Conservation (phyloP, 2,329 filamentous ascomycete genomes). For the Didymella exigua region DNA sequence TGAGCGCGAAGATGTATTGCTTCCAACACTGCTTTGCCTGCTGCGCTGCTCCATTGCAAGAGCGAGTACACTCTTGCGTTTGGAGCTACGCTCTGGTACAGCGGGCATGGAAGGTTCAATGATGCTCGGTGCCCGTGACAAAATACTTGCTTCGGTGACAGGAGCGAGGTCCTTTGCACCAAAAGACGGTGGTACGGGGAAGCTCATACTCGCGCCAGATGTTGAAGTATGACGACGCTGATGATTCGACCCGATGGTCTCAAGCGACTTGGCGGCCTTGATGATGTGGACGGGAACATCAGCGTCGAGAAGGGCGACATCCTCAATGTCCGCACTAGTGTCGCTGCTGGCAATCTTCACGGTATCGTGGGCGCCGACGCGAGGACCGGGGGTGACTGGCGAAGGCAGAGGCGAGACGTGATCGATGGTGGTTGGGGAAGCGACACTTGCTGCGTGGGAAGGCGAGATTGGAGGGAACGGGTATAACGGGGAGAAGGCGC, state of each 20-base stretch:
- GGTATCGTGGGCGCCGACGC: constrained; percentile 35
- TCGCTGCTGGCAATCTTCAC: constrained; percentile 48
- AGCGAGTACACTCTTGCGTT: not conserved
- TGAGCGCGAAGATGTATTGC: constrained; percentile 16
- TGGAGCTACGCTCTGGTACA: constrained; percentile 1
- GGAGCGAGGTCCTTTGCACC: constrained; percentile 25
- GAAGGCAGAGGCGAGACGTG: constrained; percentile 44
- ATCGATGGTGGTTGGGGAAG: constrained; percentile 40
- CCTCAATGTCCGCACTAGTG: constrained; percentile 39
- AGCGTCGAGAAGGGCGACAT: constrained; percentile 30
- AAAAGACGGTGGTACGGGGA: constrained; percentile 25
- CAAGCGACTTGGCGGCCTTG: constrained; percentile 27
- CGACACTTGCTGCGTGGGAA: constrained; percentile 31
- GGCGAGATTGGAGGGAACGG: constrained; percentile 37
- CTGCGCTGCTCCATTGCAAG: constrained; percentile 11
- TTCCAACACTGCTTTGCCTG: constrained; percentile 33
- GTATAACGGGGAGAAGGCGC: constrained; percentile 41
- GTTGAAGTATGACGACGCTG: constrained; percentile 45
- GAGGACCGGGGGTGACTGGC: constrained; percentile 43
- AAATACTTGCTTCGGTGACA: constrained; percentile 29
- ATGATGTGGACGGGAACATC: constrained; percentile 30
- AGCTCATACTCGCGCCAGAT: constrained; percentile 38
- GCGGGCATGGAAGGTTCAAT: constrained; percentile 20
- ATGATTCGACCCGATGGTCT: constrained; percentile 19
- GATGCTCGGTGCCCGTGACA: constrained; percentile 30